Base-by-base conservation (phyloP, 805 yeast species). In the Priceomyces haplophilus region DNA sequence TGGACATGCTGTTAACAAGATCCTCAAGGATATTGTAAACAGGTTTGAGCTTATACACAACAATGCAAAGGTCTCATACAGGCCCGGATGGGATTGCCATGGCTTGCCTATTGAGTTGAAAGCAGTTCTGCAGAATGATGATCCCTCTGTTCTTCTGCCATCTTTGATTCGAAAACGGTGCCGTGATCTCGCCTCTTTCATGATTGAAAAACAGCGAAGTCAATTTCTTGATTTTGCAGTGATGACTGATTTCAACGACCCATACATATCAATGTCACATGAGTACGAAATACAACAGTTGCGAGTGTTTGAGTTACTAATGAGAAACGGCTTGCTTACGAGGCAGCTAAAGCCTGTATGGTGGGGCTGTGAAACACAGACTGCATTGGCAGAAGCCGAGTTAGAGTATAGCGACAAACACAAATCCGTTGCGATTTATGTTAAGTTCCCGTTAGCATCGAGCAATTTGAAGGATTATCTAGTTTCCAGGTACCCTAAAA, bases 41-140 rank as follows among this genome's bases (percentile, higher is more conserved):
- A 70, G 99, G 40, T 83, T 69, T 51, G 81, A 88, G 55, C 65
- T 90, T 19, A 59, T 82, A 16, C 49, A 58, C 43, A 62, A 71
- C 30, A 86, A 88, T 12, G 73, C 80, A 46, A 72, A 74, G 38
- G 80, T 93, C 3, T 72, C 75, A 40, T 93, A 87, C 55, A 73
- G 75, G 33, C 97, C 98, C 0, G 99, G 99, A 0, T 93, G 99
- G 98, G 99, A 93, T 61, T 93, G 99, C 58, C 99, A 93, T 66
- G 99, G 99, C 0, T 69, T 93, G 30, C 99, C 99, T 1, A 93
- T 93, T 48, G 99, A 93, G 62, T 71, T 88, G 58, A 90, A 89
- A 54, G 95, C 95, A 0, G 37, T 60, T 58, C 66, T 49, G 38
- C 51, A 37, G 36, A 58, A 33, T 56, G 55, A 50, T 21, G 54